These are phyloP conservation scores for Breviolum minutum DNA, from an alignment of 73 alveolate genomes.

Conservation along the genomic window DNA sequence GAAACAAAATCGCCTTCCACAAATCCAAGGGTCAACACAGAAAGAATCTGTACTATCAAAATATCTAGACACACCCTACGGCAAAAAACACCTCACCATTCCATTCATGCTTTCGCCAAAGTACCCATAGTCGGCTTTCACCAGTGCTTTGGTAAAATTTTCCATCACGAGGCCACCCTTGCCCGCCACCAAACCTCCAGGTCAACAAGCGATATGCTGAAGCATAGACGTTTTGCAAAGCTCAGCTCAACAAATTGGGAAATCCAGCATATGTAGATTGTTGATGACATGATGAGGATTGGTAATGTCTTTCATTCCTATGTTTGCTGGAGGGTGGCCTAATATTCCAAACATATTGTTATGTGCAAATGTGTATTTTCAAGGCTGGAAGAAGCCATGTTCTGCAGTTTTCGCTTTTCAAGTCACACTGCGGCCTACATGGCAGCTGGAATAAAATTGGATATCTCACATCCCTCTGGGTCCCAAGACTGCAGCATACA, in stretches of 20 bases:
- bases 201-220: background rate
- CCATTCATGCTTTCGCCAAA: background rate
- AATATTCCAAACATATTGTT: too few relatives aligned
- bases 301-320: background rate
- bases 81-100: background rate
- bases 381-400: too few relatives aligned
- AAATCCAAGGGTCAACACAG: too few relatives aligned
- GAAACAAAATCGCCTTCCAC: too few relatives aligned
- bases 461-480: too few relatives aligned
- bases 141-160: constrained; percentile 28
- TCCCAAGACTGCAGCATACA: too few relatives aligned
- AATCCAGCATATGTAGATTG: background rate
- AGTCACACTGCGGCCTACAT: too few relatives aligned
- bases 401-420: too few relatives aligned
- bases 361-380: too few relatives aligned
- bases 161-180: constrained; percentile 30
- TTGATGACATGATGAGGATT: background rate
- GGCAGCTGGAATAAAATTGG: too few relatives aligned
- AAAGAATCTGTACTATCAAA: too few relatives aligned
- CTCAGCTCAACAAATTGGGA: background rate
- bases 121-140: constrained; percentile 17
- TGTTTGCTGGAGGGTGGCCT: background rate
- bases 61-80: background rate
- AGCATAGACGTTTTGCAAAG: too few relatives aligned
- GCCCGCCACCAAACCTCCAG: constrained; percentile 29